Evolutionary conservation across 148 eudicot species (phyloP).

Genomic region (Vaccinium vitisidaea): DNA sequence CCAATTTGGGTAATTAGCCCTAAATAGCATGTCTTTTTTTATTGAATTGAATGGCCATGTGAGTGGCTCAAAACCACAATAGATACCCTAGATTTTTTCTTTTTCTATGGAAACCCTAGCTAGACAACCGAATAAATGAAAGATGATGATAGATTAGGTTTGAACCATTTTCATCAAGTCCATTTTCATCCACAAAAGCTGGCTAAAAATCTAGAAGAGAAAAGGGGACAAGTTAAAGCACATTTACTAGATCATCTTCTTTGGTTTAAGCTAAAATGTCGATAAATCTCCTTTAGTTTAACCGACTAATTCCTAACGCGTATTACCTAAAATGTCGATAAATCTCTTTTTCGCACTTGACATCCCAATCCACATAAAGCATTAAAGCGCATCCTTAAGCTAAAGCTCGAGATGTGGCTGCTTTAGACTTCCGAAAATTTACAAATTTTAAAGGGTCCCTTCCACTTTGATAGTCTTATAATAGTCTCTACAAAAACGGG

Average conservation of each 20-base stretch:
- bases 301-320: conserved; percentile 20
- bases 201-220: background rate
- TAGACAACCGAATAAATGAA: background rate
- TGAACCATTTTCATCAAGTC: conserved; percentile 16
- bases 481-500: no score
- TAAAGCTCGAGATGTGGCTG: no score
- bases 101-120: background rate
- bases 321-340: background rate
- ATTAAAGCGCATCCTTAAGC: no score
- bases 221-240: conserved; percentile 7
- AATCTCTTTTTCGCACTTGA: no score
- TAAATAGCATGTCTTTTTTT: background rate
- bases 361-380: no score
- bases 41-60: background rate
- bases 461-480: no score
- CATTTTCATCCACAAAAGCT: conserved; percentile 25
- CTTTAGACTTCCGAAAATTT: no score
- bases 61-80: background rate
- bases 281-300: conserved; percentile 8
- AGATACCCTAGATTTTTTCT: background rate
- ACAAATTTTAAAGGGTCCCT: no score
- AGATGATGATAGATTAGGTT: conserved; percentile 20
- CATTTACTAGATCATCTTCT: conserved; percentile 2
- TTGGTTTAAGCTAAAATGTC: conserved; percentile 15
- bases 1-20: background rate